Evolutionary conservation across 1,139 yeast genomes (phyloP).

Genomic region (Candida neerlandica): DNA sequence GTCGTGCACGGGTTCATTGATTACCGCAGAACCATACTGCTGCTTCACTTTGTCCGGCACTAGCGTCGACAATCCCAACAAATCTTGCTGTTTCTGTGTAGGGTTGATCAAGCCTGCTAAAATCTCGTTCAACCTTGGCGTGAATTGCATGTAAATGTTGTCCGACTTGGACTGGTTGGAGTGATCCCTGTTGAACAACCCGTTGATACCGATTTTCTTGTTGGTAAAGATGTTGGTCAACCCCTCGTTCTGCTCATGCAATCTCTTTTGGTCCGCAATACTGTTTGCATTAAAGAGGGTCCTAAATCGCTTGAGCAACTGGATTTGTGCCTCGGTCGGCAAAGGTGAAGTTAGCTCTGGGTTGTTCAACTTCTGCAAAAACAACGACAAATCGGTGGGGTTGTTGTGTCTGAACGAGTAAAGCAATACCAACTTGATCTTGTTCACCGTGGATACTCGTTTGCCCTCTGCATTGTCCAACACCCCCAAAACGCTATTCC

Average conservation of each 20-base stretch:
- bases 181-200: constrained; percentile 26
- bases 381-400: constrained; percentile 25
- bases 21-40: constrained; percentile 30
- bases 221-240: constrained; percentile 30
- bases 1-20: constrained; percentile 57
- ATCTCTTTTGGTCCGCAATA: constrained; percentile 5
- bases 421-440: constrained; percentile 60
- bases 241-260: constrained; percentile 21
- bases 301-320: constrained; percentile 35
- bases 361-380: constrained; percentile 32
- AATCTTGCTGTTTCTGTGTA: constrained; percentile 7
- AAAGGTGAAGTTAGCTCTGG: constrained; percentile 29
- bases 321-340: constrained; percentile 37
- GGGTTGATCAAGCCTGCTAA: constrained; percentile 27
- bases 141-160: constrained; percentile 65
- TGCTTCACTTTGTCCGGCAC: constrained; percentile 42
- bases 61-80: constrained; percentile 33
- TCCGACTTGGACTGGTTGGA: constrained; percentile 33
- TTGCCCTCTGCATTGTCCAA: constrained; percentile 23
- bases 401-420: constrained; percentile 66
- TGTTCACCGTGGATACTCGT: constrained; percentile 30
- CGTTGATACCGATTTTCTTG: constrained; percentile 28
- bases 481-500: constrained; percentile 27
- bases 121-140: constrained; percentile 67
- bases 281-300: constrained; percentile 22